These are phyloP conservation scores for Penicillium ucsense DNA, from an alignment of 495 filamentous ascomycete genomes.

Conservation along the genomic window DNA sequence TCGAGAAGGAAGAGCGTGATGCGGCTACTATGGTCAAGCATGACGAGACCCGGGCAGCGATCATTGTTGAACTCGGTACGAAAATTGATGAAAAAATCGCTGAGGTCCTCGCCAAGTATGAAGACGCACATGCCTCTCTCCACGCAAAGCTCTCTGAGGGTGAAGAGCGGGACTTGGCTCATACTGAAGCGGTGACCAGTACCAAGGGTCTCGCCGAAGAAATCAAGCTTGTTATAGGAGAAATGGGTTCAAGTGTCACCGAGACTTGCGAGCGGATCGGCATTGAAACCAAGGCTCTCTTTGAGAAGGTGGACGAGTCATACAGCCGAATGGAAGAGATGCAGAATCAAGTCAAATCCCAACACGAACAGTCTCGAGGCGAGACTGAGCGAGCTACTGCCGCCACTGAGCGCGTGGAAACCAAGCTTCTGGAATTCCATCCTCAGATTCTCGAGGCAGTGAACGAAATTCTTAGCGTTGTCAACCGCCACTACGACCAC, in stretches of 20 bases:
- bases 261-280: constrained; percentile 76
- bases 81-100: constrained; percentile 76
- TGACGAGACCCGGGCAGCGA: constrained; percentile 46
- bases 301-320: constrained; percentile 66
- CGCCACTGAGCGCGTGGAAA: constrained; percentile 66
- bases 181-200: constrained; percentile 57
- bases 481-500: constrained; percentile 72
- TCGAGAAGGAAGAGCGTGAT: constrained; percentile 70
- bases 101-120: constrained; percentile 70
- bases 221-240: constrained; percentile 71
- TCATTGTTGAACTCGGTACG: constrained; percentile 44
- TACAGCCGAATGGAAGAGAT: constrained; percentile 69
- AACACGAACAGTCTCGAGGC: constrained; percentile 67
- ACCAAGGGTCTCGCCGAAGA: constrained; percentile 78
- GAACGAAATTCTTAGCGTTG: constrained; percentile 69
- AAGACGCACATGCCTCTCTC: constrained; percentile 61
- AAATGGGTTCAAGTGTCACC: constrained; percentile 72
- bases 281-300: constrained; percentile 74
- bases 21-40: constrained; percentile 60
- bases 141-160: constrained; percentile 60
- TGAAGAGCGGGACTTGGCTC: constrained; percentile 53
- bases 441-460: constrained; percentile 76
- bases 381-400: constrained; percentile 61
- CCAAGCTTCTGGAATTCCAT: constrained; percentile 66
- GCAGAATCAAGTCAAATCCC: constrained; percentile 57